Conservation (phyloP, 2,329 filamentous ascomycete species). For the Didymella lethalis region DNA sequence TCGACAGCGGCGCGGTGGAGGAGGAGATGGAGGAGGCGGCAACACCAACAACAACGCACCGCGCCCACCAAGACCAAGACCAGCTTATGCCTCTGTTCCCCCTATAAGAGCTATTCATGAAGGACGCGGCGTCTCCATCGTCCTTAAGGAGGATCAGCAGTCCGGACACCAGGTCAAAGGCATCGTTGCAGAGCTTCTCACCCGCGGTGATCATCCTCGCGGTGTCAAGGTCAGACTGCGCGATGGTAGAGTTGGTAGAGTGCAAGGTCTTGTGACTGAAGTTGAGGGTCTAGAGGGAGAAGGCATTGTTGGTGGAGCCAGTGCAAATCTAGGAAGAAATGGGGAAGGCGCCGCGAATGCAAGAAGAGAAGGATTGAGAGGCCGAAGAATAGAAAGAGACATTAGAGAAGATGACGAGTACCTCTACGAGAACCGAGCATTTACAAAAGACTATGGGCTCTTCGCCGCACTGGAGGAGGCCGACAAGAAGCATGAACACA, state of each 20-base stretch:
- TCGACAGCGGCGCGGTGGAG: conserved; percentile 34
- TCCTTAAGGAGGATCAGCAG: conserved; percentile 78
- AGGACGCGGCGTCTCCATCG: conserved; percentile 73
- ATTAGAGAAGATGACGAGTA: conserved; percentile 42
- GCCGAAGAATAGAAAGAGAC: conserved; percentile 37
- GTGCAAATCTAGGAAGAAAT: conserved; percentile 38
- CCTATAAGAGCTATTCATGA: conserved; percentile 55
- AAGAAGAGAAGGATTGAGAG: conserved; percentile 21
- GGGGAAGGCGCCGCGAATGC: conserved; percentile 27
- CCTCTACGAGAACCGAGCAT: conserved; percentile 34
- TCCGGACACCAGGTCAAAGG: conserved; percentile 76
- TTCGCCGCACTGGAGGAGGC: conserved; percentile 41
- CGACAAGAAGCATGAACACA: conserved; percentile 38
- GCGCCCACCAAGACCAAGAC: conserved; percentile 16
- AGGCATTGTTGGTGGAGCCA: conserved; percentile 35
- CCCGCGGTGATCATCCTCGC: conserved; percentile 75
- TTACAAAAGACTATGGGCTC: conserved; percentile 21
- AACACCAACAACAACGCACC: conserved; percentile 10
- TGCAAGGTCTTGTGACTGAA: conserved; percentile 66
- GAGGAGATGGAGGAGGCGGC: conserved; percentile 16
- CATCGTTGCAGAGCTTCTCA: conserved; percentile 71
- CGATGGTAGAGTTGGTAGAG: conserved; percentile 76
- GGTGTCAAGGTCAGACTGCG: conserved; percentile 80
- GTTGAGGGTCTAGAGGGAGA: conserved; percentile 35
- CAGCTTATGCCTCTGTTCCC: conserved; percentile 34